phyloP scores from a whole-genome alignment of 306 rosid species.

The Betula pendula region DNA sequence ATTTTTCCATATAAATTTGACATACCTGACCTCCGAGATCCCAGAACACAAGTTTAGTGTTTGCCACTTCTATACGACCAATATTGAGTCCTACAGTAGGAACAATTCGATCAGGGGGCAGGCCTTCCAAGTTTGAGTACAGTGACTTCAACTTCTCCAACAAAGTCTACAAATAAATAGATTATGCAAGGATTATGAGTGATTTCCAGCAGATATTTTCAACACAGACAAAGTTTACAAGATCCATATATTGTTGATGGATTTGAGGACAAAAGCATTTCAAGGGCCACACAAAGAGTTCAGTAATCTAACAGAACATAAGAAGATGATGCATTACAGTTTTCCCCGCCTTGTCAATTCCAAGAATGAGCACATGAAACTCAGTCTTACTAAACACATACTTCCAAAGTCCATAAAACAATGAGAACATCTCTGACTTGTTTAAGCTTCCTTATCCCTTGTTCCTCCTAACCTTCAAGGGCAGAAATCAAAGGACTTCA shows the following conservation, averaged over 20 bases:
- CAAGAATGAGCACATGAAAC: conserved; percentile 95
- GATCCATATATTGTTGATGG: not conserved
- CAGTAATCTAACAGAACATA: conserved; percentile 19
- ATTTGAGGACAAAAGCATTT: conserved; percentile 5
- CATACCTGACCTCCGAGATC: conserved; percentile 99
- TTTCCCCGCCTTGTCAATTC: conserved; percentile 99
- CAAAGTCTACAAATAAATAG: conserved; percentile 63
- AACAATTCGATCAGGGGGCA: conserved; percentile 94
- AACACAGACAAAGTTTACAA: not conserved
- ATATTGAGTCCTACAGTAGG: conserved; percentile 99
- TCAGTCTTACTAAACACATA: conserved; percentile 82
- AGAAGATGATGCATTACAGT: conserved; percentile 58
- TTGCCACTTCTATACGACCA: conserved; percentile 88
- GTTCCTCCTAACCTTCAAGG: conserved; percentile 42
- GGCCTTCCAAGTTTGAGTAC: conserved; percentile 79
- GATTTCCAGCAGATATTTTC: conserved; percentile 3
- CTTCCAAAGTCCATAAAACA: conserved; percentile 96
- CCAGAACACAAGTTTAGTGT: conserved; percentile 89
- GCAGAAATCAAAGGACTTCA: conserved; percentile 40
- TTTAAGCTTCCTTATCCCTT: conserved; percentile 21
- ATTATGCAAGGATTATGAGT: conserved; percentile 10
- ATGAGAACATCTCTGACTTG: conserved; percentile 71
- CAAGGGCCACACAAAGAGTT: conserved; percentile 10
- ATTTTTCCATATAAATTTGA: not conserved
- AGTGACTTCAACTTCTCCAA: conserved; percentile 90